A percentile compares a stretch with the other conserved stretches of the same genome.
Evolutionary conservation across 306 rosid species (phyloP).

Genomic region (Acacia acuminata): DNA sequence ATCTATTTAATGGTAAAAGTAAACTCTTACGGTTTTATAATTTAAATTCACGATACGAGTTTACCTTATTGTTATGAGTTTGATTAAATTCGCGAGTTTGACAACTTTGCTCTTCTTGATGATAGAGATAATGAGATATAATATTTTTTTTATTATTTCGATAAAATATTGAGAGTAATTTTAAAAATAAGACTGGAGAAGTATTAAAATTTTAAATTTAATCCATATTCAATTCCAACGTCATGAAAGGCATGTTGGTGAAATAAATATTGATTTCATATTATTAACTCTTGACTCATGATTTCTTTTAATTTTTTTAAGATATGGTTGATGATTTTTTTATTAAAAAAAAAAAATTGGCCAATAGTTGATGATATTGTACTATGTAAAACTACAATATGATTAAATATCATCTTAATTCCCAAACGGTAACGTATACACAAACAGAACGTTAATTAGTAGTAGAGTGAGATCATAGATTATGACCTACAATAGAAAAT

Average conservation of each 20-base stretch:
- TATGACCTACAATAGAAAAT: neutral
- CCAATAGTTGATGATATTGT: neutral
- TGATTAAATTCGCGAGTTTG: no score
- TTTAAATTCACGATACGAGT: no score
- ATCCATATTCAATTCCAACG: neutral
- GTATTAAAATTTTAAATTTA: neutral
- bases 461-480: neutral
- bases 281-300: neutral
- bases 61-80: no score
- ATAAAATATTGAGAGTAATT: no score
- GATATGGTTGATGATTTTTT: neutral
- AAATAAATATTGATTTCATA: neutral
- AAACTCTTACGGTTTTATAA: no score
- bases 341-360: no score
- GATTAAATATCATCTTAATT: neutral
- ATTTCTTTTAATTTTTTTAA: neutral
- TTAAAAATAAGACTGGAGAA: no score
- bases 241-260: neutral
- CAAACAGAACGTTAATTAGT: neutral
- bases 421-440: neutral
- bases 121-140: no score
- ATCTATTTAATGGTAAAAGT: no score
- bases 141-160: no score
- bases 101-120: no score
- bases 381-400: neutral